These are phyloP conservation scores for Neolentinus lepideus DNA, from an alignment of 1,284 basidiomycete genomes.

Conservation along the genomic window DNA sequence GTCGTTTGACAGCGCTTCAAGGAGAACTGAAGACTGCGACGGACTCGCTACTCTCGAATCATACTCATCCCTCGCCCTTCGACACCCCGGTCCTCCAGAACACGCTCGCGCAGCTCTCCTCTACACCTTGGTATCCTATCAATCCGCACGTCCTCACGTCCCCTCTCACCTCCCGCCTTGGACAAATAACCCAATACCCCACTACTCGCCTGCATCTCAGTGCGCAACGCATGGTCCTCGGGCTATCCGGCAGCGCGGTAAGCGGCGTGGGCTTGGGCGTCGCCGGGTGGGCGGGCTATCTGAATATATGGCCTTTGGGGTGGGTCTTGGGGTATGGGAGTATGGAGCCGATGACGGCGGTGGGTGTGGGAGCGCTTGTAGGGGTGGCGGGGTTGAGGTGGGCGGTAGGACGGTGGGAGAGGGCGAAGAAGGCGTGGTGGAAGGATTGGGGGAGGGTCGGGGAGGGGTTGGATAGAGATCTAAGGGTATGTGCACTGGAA, in stretches of 20 bases:
- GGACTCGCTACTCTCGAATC: slow-evolving; percentile 30
- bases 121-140: slow-evolving; percentile 43
- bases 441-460: slow-evolving; percentile 66
- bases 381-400: slow-evolving; percentile 51
- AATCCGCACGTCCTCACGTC: slow-evolving; percentile 41
- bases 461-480: slow-evolving; percentile 65
- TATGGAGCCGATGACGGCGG: slow-evolving; percentile 48
- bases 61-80: slow-evolving; percentile 33
- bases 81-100: slow-evolving; percentile 67
- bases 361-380: slow-evolving; percentile 54
- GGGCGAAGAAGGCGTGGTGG: slow-evolving; percentile 66
- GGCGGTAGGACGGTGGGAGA: slow-evolving; percentile 67
- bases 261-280: slow-evolving; percentile 35
- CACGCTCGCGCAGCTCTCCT: slow-evolving; percentile 47
- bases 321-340: slow-evolving; percentile 22
- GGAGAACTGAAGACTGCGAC: slow-evolving; percentile 35
- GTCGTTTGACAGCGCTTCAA: slow-evolving; percentile 55
- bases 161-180: slow-evolving; percentile 49
- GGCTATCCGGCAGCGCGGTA: slow-evolving; percentile 38
- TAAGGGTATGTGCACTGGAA: slow-evolving; percentile 48
- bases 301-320: slow-evolving; percentile 32
- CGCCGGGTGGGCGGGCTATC: slow-evolving; percentile 48
- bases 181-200: slow-evolving; percentile 50
- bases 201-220: slow-evolving; percentile 59
- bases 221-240: slow-evolving; percentile 56